Evolutionary conservation across 176 grass and related monocot genomes (phyloP), one percentile per base, ranked within the genome.

Genomic region (Oryza glumipatula): DNA sequence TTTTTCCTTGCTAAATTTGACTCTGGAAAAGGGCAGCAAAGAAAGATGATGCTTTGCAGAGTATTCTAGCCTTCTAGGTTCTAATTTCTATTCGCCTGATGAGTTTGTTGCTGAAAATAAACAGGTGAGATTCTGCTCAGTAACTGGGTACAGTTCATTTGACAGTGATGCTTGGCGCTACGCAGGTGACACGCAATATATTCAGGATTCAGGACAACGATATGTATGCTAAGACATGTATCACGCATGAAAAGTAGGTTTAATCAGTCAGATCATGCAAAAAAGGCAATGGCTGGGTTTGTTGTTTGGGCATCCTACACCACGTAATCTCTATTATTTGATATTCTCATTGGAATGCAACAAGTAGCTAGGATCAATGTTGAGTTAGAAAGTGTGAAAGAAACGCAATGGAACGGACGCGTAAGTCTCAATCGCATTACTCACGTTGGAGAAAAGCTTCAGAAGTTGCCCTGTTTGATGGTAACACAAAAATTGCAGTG

Each of bases 191-290:
- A 35, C 24, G 45, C 7, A 3, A 58, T 52, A 51, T 51, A 14
- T 58, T 58, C 19, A 44, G 32, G 21, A 14, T 51, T 51, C 28
- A 43, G 21, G 73, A 58, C 35, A 77, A 69, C 7, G 46, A 77
- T 43, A 3, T 58, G 17, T 58, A 8, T 56, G 80, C 2, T 38
- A 71, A n/a, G 80, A 65, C 69, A 74, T 64, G 51, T 74, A 73
- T 56, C 60, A 83, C 36, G 44, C 72, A 5, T 63, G n/a, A 63
- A n/a, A 51, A 51, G 26, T 83, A 56, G 38, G 51, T 73, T 73
- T 58, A 73, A 64, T 66, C 71, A 66, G 32, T 66, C 70, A 51
- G 71, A 83, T 74, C 81, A 38, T 73, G 69, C 54, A 32, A 73
- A 64, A 64, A 47, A 47, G 15, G 9, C 49, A 26, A 30, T 72